phyloP scores from a whole-genome alignment of 257 asterid genomes.

The Orobanche coerulescens region DNA sequence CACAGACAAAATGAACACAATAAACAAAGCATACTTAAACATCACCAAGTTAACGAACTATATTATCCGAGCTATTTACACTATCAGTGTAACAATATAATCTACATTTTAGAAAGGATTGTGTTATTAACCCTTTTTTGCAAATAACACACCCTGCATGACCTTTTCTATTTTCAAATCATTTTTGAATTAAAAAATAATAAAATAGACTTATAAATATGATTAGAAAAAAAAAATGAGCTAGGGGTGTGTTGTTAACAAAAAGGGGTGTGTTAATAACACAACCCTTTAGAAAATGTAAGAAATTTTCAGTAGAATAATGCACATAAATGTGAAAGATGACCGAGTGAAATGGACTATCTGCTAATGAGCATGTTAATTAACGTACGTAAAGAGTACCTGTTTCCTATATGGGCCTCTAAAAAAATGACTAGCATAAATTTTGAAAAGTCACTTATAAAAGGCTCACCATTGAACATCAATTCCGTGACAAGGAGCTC shows the following conservation, averaged over 20 bases:
- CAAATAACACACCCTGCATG: no score
- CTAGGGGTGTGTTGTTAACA: no score
- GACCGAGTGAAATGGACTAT: background rate
- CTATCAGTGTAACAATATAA: no score
- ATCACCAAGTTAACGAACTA: no score
- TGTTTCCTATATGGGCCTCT: conserved; percentile 1
- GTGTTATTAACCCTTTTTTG: no score
- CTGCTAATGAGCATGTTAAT: background rate
- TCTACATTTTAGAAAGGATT: no score
- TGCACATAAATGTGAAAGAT: background rate
- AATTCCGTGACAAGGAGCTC: conserved; percentile 96
- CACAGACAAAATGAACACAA: background rate
- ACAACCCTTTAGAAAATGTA: no score
- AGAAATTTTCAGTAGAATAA: background rate
- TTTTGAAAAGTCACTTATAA: conserved; percentile 5
- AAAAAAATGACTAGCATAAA: background rate
- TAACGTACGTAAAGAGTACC: background rate
- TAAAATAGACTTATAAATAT: no score
- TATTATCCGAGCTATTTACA: background rate
- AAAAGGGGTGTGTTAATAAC: no score
- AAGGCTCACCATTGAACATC: conserved; percentile 77
- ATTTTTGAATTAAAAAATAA: no score
- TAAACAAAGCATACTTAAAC: background rate
- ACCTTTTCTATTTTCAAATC: no score
- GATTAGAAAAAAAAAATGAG: no score